Evolutionary conservation across 2,329 filamentous ascomycete genomes (phyloP), one percentile per base, ranked within the genome.

Genomic region (Neodidymelliopsis sp.): DNA sequence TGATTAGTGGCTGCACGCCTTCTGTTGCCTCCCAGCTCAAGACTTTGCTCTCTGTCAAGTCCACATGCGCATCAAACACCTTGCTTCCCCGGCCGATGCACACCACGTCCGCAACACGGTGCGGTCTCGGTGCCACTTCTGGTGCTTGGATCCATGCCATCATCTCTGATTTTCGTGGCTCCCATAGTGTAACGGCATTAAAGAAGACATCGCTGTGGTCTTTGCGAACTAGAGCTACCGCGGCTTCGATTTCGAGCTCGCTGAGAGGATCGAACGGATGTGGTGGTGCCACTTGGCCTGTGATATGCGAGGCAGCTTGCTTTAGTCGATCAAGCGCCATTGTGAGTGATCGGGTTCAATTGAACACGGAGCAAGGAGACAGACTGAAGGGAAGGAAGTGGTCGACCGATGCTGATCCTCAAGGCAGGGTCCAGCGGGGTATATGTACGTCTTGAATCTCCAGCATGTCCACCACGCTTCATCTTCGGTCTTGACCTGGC

Each of bases 1-100:
- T 96, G 67, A 96, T 95, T 84, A 96, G 82, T 20, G 91, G 92
- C 72, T 96, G 91, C 11, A 91, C 84, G 18, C 87, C 89, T 4
- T 88, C 84, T 2, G 90, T 81, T 52, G 85, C 77, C 68, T 89
- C 84, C 91, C 91, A 97, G 57, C 83, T 81, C 7, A 86, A 71
- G 42, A 96, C 84, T 66, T 83, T 87, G 43, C 78, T 79, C 34
- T 84, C 77, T 15, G 81, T 78, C 45, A 96, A 73, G 67, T 95
- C 85, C 3, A 96, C 87, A 36, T 92, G 76, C 0, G 89, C 91
- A 73, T 97, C 91, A 57, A 85, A 93, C 1, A 96, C 85, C 67
- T 87, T 89, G 59, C 90, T 90, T 5, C 86, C 88, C 2, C 85
- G 83, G 1, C 84, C 88, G 71, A 96, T 92, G 16, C 86, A 90